phyloP scores from a whole-genome alignment of 108 stramenopile genomes.

The Nitzschia sp. region DNA sequence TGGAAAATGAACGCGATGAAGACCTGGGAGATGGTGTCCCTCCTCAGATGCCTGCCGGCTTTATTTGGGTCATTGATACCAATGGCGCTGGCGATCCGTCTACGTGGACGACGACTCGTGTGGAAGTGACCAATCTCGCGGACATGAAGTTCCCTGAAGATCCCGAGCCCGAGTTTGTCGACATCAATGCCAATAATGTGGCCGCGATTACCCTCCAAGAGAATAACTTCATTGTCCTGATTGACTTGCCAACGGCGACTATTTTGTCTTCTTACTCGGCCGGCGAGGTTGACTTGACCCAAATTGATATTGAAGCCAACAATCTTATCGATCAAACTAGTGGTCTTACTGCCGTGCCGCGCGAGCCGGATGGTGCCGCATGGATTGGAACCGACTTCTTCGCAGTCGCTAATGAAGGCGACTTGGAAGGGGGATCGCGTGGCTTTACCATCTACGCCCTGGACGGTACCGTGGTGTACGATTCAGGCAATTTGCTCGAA shows the following conservation, averaged over 20 bases:
- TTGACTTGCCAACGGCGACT: constrained; percentile 38
- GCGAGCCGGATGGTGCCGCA: constrained; percentile 69
- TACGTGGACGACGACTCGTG: constrained; percentile 31
- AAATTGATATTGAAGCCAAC: constrained; percentile 52
- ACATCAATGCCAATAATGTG: constrained; percentile 57
- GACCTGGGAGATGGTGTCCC: constrained; percentile 46
- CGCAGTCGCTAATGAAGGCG: constrained; percentile 71
- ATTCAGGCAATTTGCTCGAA: constrained; percentile 43
- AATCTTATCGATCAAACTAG: constrained; percentile 38
- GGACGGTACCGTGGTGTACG: constrained; percentile 42
- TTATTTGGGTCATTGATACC: constrained; percentile 35
- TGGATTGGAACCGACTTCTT: constrained; percentile 62
- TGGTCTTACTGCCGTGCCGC: constrained; percentile 16
- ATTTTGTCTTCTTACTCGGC: constrained; percentile 50
- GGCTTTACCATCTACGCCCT: constrained; percentile 52
- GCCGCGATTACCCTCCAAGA: constrained; percentile 70
- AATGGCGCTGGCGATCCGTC: constrained; percentile 26
- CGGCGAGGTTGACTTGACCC: constrained; percentile 39
- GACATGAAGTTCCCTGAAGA: constrained; percentile 46
- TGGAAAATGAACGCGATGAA: constrained; percentile 74
- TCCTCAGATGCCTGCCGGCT: constrained; percentile 57
- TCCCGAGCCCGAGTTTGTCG: constrained; percentile 73
- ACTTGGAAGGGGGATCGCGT: constrained; percentile 57
- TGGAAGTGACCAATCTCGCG: constrained; percentile 26
- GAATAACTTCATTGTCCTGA: constrained; percentile 62